A percentile compares a stretch with the other conserved stretches of the same genome.
phyloP scores from a whole-genome alignment of 2,329 filamentous ascomycete genomes.

The Stylonectria norvegica region DNA sequence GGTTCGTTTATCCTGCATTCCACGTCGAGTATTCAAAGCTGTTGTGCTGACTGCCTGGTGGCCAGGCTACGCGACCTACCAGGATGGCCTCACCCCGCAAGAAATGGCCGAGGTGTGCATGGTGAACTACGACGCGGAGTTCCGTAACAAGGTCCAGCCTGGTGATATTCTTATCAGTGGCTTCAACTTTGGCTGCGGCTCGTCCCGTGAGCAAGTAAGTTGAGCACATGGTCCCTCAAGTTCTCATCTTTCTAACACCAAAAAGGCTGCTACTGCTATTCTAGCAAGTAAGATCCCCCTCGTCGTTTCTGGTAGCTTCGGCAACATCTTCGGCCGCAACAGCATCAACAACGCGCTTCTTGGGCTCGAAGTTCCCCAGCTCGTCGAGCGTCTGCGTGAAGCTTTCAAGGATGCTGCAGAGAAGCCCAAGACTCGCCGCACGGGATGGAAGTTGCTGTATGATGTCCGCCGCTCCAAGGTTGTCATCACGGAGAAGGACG shows the following conservation, averaged over 20 bases:
- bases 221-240: no score
- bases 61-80: conserved; percentile 68
- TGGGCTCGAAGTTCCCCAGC: conserved; percentile 64
- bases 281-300: conserved; percentile 77
- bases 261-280: conserved; percentile 77
- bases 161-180: conserved; percentile 82
- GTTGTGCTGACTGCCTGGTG: conserved; percentile 2
- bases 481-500: conserved; percentile 63
- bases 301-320: conserved; percentile 76
- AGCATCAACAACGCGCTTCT: conserved; percentile 77
- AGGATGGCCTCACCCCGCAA: conserved; percentile 72
- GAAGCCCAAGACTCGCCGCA: conserved; percentile 64
- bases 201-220: no score
- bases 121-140: conserved; percentile 84
- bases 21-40: conserved; percentile 37
- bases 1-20: no score
- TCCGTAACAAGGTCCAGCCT: conserved; percentile 58
- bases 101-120: conserved; percentile 89
- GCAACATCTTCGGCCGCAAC: conserved; percentile 78
- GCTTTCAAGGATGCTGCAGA: conserved; percentile 48
- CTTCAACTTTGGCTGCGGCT: conserved; percentile 86
- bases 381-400: conserved; percentile 64
- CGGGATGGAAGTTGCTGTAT: conserved; percentile 79
- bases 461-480: conserved; percentile 71
- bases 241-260: conserved; percentile 30